These are phyloP conservation scores for Starmera stellimalicola DNA, from an alignment of 1,139 yeast species.

Conservation along the genomic window DNA sequence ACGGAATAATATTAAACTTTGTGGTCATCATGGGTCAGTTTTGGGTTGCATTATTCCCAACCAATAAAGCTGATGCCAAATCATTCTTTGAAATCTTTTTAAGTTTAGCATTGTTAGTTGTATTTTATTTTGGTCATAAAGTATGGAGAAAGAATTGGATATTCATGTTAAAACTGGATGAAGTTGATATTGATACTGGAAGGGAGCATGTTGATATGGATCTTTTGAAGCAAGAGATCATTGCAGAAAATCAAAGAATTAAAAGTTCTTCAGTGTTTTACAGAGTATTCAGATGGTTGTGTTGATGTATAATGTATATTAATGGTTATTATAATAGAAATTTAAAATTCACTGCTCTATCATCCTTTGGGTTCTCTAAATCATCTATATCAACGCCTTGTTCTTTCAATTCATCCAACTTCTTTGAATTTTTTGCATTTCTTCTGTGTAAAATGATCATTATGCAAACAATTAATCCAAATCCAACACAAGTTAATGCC, in stretches of 20 bases:
- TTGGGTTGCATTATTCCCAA: slow-evolving; percentile 68
- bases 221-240: slow-evolving; percentile 53
- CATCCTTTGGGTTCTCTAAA: slow-evolving; percentile 14
- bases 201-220: slow-evolving; percentile 62
- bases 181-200: slow-evolving; percentile 61
- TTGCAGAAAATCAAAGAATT: slow-evolving; percentile 46
- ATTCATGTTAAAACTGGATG: slow-evolving; percentile 34
- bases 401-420: slow-evolving; percentile 5
- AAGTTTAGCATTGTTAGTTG: slow-evolving; percentile 52
- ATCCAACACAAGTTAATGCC: slow-evolving; percentile 13
- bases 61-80: slow-evolving; percentile 40
- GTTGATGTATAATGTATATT: slow-evolving; percentile 21
- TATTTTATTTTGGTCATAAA: slow-evolving; percentile 49
- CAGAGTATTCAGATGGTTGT: slow-evolving; percentile 48
- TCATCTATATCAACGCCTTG: slow-evolving; percentile 5
- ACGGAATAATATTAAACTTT: slow-evolving; percentile 36
- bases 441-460: slow-evolving; percentile 12
- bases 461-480: slow-evolving; percentile 10
- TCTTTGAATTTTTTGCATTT: slow-evolving; percentile 10
- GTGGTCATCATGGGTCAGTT: slow-evolving; percentile 49
- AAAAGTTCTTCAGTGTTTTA: slow-evolving; percentile 42
- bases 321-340: slow-evolving; percentile 7
- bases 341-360: slow-evolving; percentile 14
- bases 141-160: slow-evolving; percentile 46
- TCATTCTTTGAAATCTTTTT: slow-evolving; percentile 54